phyloP scores from a whole-genome alignment of 805 yeast genomes.

The Nakazawaea ambrosiae region DNA sequence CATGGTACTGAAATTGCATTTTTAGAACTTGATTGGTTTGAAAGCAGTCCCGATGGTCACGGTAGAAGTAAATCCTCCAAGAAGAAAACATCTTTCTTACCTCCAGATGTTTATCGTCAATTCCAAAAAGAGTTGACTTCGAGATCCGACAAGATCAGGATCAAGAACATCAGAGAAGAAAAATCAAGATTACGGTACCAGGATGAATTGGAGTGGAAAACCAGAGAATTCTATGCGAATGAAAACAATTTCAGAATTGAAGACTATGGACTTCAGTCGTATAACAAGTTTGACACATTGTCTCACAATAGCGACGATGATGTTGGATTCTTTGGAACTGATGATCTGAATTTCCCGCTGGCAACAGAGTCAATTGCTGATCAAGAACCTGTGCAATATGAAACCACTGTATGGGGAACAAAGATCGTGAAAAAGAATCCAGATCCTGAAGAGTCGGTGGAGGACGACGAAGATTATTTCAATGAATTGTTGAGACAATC shows the following conservation, averaged over 20 bases:
- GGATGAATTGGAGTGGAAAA: slow-evolving; percentile 48
- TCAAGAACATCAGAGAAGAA: slow-evolving; percentile 54
- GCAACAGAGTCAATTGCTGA: slow-evolving; percentile 13
- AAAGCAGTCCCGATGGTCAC: slow-evolving; percentile 18
- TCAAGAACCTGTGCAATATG: slow-evolving; percentile 21
- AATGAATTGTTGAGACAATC: slow-evolving; percentile 47
- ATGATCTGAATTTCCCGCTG: slow-evolving; percentile 23
- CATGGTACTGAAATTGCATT: slow-evolving; percentile 78
- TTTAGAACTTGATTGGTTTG: slow-evolving; percentile 78
- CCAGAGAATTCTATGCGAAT: slow-evolving; percentile 49
- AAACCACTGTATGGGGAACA: slow-evolving; percentile 77
- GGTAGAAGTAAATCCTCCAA: slow-evolving; percentile 16
- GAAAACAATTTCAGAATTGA: slow-evolving; percentile 40
- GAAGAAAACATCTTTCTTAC: slow-evolving; percentile 21
- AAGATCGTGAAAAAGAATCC: slow-evolving; percentile 35
- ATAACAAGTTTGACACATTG: slow-evolving; percentile 7
- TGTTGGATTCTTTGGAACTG: slow-evolving; percentile 30
- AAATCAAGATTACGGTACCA: slow-evolving; percentile 49
- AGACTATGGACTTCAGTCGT: slow-evolving; percentile 24
- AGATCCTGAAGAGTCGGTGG: slow-evolving; percentile 29
- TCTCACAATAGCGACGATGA: slow-evolving; percentile 25
- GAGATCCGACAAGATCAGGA: slow-evolving; percentile 43
- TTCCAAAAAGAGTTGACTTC: slow-evolving; percentile 52
- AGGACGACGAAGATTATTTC: slow-evolving; percentile 36
- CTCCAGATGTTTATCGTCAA: slow-evolving; percentile 33